phyloP scores from a whole-genome alignment of 1,284 basidiomycete species.

The Tylopilus orsonianus region DNA sequence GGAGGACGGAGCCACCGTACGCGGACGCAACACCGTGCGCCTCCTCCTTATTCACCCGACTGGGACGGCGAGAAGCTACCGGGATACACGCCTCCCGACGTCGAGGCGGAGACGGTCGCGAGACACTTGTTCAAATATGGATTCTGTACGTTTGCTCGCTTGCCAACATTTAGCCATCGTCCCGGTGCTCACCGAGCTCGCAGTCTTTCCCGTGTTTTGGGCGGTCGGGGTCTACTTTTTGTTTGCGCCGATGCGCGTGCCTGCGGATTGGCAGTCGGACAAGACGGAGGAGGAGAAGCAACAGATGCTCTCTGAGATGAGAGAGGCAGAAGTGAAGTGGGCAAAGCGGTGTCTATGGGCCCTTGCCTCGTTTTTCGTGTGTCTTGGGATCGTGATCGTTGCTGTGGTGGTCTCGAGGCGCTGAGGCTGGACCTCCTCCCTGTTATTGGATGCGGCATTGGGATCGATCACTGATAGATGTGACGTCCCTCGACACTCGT shows the following conservation, averaged over 20 bases:
- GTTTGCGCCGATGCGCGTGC: slow-evolving; percentile 38
- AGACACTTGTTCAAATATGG: slow-evolving; percentile 35
- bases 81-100: slow-evolving; percentile 15
- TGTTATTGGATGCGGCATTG: background rate
- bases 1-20: slow-evolving; percentile 28
- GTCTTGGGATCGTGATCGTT: slow-evolving; percentile 26
- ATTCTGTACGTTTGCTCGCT: slow-evolving; percentile 24
- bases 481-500: slow-evolving; percentile 10
- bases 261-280: slow-evolving; percentile 39
- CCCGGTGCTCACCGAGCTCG: background rate
- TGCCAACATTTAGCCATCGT: background rate
- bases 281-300: slow-evolving; percentile 39
- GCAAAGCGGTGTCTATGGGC: slow-evolving; percentile 41
- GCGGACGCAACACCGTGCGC: slow-evolving; percentile 23
- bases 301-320: slow-evolving; percentile 38
- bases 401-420: slow-evolving; percentile 22
- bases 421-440: slow-evolving; percentile 19
- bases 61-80: slow-evolving; percentile 36
- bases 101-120: slow-evolving; percentile 31
- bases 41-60: slow-evolving; percentile 31
- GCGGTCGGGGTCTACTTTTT: slow-evolving; percentile 40
- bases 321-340: slow-evolving; percentile 40
- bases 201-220: slow-evolving; percentile 48
- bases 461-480: slow-evolving; percentile 1
- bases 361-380: slow-evolving; percentile 25